phyloP scores from a whole-genome alignment of 139 green algal species.

The Micractinium sp. region DNA sequence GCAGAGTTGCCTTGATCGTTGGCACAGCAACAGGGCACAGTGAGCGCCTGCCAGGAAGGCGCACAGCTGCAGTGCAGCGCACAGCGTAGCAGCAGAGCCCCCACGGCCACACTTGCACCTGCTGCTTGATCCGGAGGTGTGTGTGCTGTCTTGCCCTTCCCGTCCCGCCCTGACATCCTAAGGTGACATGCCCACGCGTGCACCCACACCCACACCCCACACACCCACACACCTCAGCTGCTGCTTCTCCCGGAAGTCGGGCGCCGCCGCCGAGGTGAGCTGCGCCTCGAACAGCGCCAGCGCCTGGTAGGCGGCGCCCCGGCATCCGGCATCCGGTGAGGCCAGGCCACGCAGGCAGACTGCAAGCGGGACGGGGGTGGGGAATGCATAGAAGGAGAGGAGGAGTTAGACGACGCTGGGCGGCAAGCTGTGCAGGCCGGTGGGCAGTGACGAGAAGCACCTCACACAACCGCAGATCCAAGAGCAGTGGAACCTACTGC shows the following conservation, averaged over 20 bases:
- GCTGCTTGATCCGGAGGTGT: too few relatives aligned
- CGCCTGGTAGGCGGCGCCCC: constrained; percentile 29
- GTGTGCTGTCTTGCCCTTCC: too few relatives aligned
- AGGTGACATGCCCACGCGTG: background rate
- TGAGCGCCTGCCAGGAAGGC: too few relatives aligned
- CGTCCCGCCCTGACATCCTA: background rate
- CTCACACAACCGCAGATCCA: too few relatives aligned
- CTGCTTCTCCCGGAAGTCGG: constrained; percentile 14
- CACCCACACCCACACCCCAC: background rate
- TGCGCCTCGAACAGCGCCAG: constrained; percentile 21
- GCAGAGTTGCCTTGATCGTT: background rate
- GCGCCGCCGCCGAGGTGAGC: background rate
- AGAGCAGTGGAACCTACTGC: too few relatives aligned
- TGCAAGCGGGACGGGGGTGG: background rate
- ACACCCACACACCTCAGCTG: constrained; percentile 39
- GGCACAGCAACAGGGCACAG: background rate
- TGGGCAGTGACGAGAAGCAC: too few relatives aligned
- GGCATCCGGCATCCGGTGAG: constrained; percentile 32
- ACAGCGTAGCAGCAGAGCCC: too few relatives aligned
- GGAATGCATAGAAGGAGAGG: background rate
- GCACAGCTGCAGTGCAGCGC: too few relatives aligned
- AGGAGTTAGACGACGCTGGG: too few relatives aligned
- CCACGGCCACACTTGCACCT: background rate
- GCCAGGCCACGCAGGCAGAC: constrained; percentile 62
- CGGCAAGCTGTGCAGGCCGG: too few relatives aligned